phyloP scores from a whole-genome alignment of 441 rosid genomes.

The Adansonia grandidieri region DNA sequence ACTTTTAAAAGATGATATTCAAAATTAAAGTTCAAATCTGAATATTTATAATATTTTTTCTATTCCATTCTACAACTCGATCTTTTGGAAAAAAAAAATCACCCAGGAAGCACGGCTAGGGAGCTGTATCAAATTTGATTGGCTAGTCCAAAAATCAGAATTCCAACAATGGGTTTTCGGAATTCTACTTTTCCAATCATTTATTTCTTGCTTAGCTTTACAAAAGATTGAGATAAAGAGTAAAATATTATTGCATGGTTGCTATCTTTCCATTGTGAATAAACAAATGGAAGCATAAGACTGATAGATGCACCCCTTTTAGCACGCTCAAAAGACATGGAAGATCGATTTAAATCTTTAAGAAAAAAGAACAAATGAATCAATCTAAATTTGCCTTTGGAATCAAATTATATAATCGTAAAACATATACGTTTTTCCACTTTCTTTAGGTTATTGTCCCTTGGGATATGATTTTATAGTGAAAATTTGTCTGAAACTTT shows the following conservation, averaged over 20 bases:
- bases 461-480: neutral
- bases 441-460: constrained; percentile 17
- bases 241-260: neutral
- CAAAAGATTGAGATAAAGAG: neutral
- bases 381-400: neutral
- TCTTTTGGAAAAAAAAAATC: no score
- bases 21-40: no score
- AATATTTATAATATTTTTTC: no score
- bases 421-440: neutral
- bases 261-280: neutral
- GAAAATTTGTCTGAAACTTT: neutral
- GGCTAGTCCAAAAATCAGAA: neutral
- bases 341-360: neutral
- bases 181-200: neutral
- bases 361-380: neutral
- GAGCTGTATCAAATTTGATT: neutral
- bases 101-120: neutral
- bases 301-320: neutral
- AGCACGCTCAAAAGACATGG: constrained; percentile 22
- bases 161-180: neutral
- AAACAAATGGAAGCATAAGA: neutral
- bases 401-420: neutral
- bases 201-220: neutral
- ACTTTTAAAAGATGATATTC: no score
- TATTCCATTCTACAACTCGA: no score